Percentiles rank a stretch among this genome's conserved stretches.
phyloP scores from a whole-genome alignment of 2,329 filamentous ascomycete genomes.

The Trichoderma semiorbis region DNA sequence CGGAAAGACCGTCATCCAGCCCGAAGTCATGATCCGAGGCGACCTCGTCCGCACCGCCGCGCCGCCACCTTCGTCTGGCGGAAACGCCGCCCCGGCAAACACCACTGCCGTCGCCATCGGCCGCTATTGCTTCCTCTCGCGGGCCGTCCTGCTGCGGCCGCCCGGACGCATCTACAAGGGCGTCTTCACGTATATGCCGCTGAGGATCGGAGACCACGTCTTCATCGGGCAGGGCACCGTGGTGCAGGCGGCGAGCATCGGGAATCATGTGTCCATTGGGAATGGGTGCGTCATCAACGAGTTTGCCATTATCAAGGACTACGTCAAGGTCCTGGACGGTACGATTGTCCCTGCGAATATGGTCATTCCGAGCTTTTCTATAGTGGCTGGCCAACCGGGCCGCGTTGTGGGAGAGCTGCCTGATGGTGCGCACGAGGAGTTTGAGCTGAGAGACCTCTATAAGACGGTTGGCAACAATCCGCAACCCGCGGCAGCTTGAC shows the following conservation, averaged over 20 bases:
- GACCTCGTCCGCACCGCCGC: slow-evolving; percentile 67
- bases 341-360: slow-evolving; percentile 81
- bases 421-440: slow-evolving; percentile 63
- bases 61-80: slow-evolving; percentile 31
- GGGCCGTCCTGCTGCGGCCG: slow-evolving; percentile 74
- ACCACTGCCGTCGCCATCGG: slow-evolving; percentile 80
- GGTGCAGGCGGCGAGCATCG: slow-evolving; percentile 79
- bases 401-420: slow-evolving; percentile 77
- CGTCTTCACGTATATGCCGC: slow-evolving; percentile 75
- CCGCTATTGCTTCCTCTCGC: slow-evolving; percentile 83
- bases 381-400: slow-evolving; percentile 82
- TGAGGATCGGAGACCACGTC: slow-evolving; percentile 92
- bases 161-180: slow-evolving; percentile 81
- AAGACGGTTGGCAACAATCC: slow-evolving; percentile 60
- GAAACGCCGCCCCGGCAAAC: slow-evolving; percentile 42
- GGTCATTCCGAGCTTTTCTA: slow-evolving; percentile 87
- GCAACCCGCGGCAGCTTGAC: slow-evolving; percentile 31
- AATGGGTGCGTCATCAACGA: slow-evolving; percentile 73
- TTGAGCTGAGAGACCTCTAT: slow-evolving; percentile 63
- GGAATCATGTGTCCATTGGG: slow-evolving; percentile 83
- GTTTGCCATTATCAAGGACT: slow-evolving; percentile 91
- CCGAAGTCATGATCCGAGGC: slow-evolving; percentile 89
- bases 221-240: slow-evolving; percentile 75
- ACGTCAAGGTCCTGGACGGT: slow-evolving; percentile 80
- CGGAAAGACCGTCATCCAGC: slow-evolving; percentile 92